A percentile compares a stretch with the other conserved stretches of the same genome.
phyloP scores from a whole-genome alignment of 2,329 filamentous ascomycete species.

The Fusarium scirpi region DNA sequence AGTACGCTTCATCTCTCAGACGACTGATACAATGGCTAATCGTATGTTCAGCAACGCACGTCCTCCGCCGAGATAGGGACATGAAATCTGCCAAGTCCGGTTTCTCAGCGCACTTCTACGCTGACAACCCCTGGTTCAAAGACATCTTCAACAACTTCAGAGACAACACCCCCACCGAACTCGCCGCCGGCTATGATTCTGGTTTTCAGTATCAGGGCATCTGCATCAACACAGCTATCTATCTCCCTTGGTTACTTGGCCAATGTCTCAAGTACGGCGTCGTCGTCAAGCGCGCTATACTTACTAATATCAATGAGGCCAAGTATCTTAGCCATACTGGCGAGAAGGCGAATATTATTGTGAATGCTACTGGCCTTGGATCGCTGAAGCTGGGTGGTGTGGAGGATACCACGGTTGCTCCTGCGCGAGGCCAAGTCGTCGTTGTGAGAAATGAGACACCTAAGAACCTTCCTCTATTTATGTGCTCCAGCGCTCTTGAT shows the following conservation, averaged over 20 bases:
- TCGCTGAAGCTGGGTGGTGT: conserved; percentile 85
- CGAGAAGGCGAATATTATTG: conserved; percentile 71
- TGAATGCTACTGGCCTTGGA: conserved; percentile 88
- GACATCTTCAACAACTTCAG: conserved; percentile 78
- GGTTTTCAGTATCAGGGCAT: conserved; percentile 84
- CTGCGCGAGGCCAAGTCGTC: conserved; percentile 85
- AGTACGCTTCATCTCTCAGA: conserved; percentile 53
- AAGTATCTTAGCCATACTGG: conserved; percentile 63
- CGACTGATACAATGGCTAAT: no score
- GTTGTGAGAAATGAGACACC: conserved; percentile 74
- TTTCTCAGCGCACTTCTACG: conserved; percentile 48
- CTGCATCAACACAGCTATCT: conserved; percentile 91
- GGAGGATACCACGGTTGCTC: conserved; percentile 76
- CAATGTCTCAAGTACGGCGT: conserved; percentile 83
- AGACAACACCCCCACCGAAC: conserved; percentile 65
- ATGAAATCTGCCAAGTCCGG: conserved; percentile 55
- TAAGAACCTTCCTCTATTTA: conserved; percentile 75
- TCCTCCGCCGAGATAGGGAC: conserved; percentile 73
- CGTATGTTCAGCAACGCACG: conserved; percentile 56
- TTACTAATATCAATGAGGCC: conserved; percentile 80
- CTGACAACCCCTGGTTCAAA: conserved; percentile 78
- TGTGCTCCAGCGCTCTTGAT: conserved; percentile 79
- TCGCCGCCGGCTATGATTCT: conserved; percentile 75
- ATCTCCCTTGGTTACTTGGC: conserved; percentile 86
- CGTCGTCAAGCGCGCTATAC: conserved; percentile 70